These are phyloP conservation scores for Epichloe typhina DNA, from an alignment of 2,329 filamentous ascomycete species.

Conservation along the genomic window DNA sequence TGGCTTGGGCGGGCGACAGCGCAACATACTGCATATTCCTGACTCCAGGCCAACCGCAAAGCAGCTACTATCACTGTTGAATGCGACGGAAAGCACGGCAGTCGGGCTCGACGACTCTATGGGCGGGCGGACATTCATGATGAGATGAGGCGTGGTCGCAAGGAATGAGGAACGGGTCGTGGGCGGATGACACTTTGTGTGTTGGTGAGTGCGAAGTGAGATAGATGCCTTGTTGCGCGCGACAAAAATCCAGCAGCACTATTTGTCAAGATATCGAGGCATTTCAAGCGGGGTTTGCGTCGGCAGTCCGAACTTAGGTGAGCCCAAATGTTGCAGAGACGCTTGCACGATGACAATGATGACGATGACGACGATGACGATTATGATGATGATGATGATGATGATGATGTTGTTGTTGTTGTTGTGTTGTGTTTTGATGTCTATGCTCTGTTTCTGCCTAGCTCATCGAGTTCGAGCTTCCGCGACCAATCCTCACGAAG, in stretches of 20 bases:
- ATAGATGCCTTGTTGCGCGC: not conserved
- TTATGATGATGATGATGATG: no score
- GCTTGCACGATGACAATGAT: not conserved
- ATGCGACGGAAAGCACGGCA: slow-evolving; percentile 67
- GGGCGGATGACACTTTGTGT: not conserved
- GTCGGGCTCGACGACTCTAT: slow-evolving; percentile 67
- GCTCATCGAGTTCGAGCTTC: no score
- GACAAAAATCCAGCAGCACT: not conserved
- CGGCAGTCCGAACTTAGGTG: not conserved
- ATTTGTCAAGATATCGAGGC: not conserved
- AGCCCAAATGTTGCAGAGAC: not conserved
- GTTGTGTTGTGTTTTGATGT: not conserved
- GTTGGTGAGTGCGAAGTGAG: not conserved
- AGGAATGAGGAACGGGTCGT: not conserved
- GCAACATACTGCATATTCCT: slow-evolving; percentile 63
- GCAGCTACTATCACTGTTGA: slow-evolving; percentile 73
- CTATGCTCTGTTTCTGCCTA: not conserved
- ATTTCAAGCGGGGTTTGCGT: not conserved
- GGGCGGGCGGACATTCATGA: slow-evolving; percentile 80
- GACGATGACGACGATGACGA: not conserved
- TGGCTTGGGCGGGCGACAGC: not conserved
- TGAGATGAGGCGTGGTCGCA: slow-evolving; percentile 11
- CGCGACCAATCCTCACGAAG: no score
- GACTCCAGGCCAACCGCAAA: slow-evolving; percentile 80
- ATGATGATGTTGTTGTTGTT: not conserved